Evolutionary conservation across 768 basidiomycete genomes (phyloP).

Genomic region (Tylopilus felleus): DNA sequence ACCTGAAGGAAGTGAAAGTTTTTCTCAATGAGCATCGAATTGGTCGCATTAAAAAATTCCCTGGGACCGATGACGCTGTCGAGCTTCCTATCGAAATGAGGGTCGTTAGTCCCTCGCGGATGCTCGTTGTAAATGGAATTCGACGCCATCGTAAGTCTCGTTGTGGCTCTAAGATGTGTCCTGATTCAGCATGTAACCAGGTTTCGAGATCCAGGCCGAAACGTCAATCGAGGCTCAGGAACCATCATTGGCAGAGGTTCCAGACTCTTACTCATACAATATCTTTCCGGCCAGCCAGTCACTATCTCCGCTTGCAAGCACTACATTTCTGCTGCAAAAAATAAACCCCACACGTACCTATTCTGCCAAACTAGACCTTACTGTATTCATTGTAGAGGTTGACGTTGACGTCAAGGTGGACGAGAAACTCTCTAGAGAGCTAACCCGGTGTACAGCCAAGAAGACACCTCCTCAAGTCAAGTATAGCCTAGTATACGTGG

Average conservation of each 20-base stretch:
- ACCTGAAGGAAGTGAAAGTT: slow-evolving; percentile 68
- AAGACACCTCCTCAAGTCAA: not conserved
- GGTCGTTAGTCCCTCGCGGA: slow-evolving; percentile 49
- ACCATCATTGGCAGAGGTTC: not conserved
- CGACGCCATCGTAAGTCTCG: slow-evolving; percentile 53
- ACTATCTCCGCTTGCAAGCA: too few relatives aligned
- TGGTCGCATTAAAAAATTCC: slow-evolving; percentile 43
- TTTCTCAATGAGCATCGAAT: slow-evolving; percentile 74
- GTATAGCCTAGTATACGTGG: not conserved
- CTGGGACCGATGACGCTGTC: not conserved
- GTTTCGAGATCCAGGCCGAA: not conserved
- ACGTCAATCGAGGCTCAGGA: not conserved
- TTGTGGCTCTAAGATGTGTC: not conserved
- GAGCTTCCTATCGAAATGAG: slow-evolving; percentile 41
- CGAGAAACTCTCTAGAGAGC: not conserved
- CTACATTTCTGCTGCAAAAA: too few relatives aligned
- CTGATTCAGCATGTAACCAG: not conserved
- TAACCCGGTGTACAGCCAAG: not conserved
- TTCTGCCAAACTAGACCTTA: not conserved
- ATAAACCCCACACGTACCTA: too few relatives aligned
- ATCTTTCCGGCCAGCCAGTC: not conserved
- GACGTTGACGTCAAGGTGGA: not conserved
- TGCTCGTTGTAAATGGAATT: slow-evolving; percentile 70
- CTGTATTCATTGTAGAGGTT: not conserved
- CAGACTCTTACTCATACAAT: not conserved